Conservation (phyloP, 352 stramenopile species). For the Aphanomyces cochlioides region DNA sequence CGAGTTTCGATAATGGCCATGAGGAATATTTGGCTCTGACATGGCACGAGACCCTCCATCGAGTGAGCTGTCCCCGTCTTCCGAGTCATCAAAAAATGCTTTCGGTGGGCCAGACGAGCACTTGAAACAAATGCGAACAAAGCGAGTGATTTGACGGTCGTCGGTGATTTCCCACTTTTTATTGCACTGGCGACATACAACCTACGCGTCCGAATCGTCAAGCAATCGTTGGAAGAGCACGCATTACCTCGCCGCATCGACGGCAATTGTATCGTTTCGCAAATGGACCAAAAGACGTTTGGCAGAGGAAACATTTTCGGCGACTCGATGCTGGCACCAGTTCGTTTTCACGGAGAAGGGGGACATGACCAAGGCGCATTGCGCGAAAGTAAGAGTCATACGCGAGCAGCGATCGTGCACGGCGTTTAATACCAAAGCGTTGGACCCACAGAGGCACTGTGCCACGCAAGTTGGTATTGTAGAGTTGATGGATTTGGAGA, state of each 20-base stretch:
- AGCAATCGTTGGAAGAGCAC: not conserved
- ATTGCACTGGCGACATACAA: slow-evolving; percentile 24
- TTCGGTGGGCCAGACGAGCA: slow-evolving; percentile 5
- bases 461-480: slow-evolving; percentile 14
- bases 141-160: not conserved
- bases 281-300: slow-evolving; percentile 2
- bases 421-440: slow-evolving; percentile 18
- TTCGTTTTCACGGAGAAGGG: slow-evolving; percentile 2
- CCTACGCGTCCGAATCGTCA: slow-evolving; percentile 1
- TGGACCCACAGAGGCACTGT: slow-evolving; percentile 11
- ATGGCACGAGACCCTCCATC: no score
- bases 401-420: not conserved
- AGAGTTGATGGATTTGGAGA: slow-evolving; percentile 1
- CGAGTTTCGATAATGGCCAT: no score
- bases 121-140: slow-evolving; percentile 15
- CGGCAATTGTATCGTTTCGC: slow-evolving; percentile 10
- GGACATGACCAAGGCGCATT: not conserved
- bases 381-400: slow-evolving; percentile 10
- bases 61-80: not conserved
- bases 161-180: slow-evolving; percentile 20
- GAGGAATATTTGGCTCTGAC: no score
- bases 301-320: slow-evolving; percentile 26
- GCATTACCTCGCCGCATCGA: slow-evolving; percentile 15
- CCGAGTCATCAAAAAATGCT: not conserved
- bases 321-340: slow-evolving; percentile 14